Conservation (phyloP, 192 early-diverging fungal species). For the Rhizophagus clarus region DNA sequence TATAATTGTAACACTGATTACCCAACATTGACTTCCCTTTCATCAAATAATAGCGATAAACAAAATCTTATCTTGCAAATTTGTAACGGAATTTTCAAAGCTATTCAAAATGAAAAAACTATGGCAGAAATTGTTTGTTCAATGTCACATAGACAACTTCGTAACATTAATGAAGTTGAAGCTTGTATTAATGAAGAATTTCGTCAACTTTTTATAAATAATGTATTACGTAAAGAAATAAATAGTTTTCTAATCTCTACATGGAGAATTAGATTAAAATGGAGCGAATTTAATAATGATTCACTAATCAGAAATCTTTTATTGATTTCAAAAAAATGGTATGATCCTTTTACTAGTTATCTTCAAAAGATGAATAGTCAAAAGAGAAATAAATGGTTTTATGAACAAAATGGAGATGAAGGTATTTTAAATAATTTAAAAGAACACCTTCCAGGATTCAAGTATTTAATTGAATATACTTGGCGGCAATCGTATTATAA, state of each 20-base stretch:
- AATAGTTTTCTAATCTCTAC: not conserved
- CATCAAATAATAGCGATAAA: constrained; percentile 3
- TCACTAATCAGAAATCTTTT: not conserved
- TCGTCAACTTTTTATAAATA: not conserved
- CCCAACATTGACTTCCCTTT: too few species aligned
- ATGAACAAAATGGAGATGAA: too few species aligned
- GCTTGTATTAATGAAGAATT: constrained; percentile 1
- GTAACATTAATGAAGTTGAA: not conserved
- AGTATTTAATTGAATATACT: not conserved
- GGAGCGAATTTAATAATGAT: not conserved
- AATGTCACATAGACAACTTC: not conserved
- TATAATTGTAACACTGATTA: too few species aligned
- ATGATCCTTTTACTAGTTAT: not conserved
- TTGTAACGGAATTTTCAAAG: not conserved
- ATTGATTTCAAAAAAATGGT: not conserved
- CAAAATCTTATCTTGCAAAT: not conserved
- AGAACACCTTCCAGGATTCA: not conserved
- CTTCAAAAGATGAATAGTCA: not conserved
- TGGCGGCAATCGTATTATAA: not conserved
- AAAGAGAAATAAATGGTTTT: too few species aligned
- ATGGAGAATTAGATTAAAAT: not conserved
- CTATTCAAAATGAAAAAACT: not conserved
- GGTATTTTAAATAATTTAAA: not conserved
- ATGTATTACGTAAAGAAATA: not conserved
- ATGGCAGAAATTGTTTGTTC: not conserved